phyloP scores from a whole-genome alignment of 2,329 filamentous ascomycete genomes.

The Ceratocystis huliohia region DNA sequence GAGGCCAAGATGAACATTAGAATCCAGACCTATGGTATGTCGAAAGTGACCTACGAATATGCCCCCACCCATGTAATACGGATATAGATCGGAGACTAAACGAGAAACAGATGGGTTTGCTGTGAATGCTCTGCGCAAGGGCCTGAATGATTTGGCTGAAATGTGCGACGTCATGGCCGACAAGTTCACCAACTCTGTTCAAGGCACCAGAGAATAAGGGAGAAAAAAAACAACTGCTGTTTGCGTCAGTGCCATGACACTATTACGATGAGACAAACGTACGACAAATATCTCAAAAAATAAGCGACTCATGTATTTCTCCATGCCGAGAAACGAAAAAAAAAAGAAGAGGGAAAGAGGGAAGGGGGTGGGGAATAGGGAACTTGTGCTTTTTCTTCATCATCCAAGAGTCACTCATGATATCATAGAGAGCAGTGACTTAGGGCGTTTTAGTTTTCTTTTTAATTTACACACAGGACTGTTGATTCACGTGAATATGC shows the following conservation, averaged over 20 bases:
- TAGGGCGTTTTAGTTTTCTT: conserved; percentile 18
- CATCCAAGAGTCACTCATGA: conserved; percentile 11
- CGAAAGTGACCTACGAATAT: background rate
- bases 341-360: background rate
- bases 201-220: conserved; percentile 36
- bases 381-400: conserved; percentile 6
- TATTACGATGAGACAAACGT: background rate
- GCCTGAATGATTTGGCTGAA: conserved; percentile 74
- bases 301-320: conserved; percentile 10
- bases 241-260: background rate
- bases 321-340: background rate
- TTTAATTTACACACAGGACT: conserved; percentile 9
- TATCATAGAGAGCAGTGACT: conserved; percentile 12
- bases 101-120: conserved; percentile 55
- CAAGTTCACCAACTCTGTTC: conserved; percentile 57
- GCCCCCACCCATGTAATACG: background rate
- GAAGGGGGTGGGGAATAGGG: background rate
- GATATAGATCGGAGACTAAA: conserved; percentile 20
- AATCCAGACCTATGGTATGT: conserved; percentile 89
- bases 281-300: conserved; percentile 10
- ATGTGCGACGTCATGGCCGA: conserved; percentile 89
- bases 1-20: conserved; percentile 94
- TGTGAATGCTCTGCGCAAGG: conserved; percentile 78
- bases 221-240: background rate
- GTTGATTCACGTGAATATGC: conserved; percentile 3